Evolutionary conservation across 2,329 filamentous ascomycete genomes (phyloP), one percentile per base, ranked within the genome.

Genomic region (Zelopaecilomyces penicillatus): DNA sequence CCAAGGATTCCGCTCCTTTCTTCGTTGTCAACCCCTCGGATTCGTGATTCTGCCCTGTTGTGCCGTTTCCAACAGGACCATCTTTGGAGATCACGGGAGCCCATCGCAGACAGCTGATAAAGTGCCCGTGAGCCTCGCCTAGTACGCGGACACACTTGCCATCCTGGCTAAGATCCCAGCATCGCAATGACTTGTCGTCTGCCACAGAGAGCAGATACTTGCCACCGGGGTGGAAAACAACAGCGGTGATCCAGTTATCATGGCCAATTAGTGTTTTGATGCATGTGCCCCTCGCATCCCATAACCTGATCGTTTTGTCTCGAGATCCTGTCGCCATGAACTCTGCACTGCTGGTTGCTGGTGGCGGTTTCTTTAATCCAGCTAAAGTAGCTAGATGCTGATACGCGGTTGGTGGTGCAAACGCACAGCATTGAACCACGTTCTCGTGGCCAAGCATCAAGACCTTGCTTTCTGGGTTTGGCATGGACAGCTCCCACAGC

Each of bases 151-250:
- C 87, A 55, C 88, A 91, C 57, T 88, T 89, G 34, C 87, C 87
- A 62, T 94, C 89, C 60, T 96, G 91, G 26, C 78, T 77, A 26
- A 96, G 70, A 66, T 97, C 91, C 91, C 91, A 97, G 69, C 90
- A 96, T 43, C 90, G 76, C 48, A 96, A 73, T 4, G 87, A 91
- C 68, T 93, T 95, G 67, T 96, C 91, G 60, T 96, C 91, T 7
- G 84, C 78, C 12, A 86, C 87, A 5, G 84, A 90, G 6, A 97
- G 67, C 1, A 97, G 74, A 57, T 93, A 96, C 64, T 91, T 94
- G 35, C 91, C 91, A 6, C 87, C 86, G 0, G 91, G 91, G 57
- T 96, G 91, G 63, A 95, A 96, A 7, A 87, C 80, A 4, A 96
- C 65, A 1, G 77, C 85, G 28, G 87, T 81, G 5, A 97, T 81